Evolutionary conservation across 345 rosid species (phyloP), one percentile per base, ranked within the genome.

Genomic region (Pistacia integerrima): DNA sequence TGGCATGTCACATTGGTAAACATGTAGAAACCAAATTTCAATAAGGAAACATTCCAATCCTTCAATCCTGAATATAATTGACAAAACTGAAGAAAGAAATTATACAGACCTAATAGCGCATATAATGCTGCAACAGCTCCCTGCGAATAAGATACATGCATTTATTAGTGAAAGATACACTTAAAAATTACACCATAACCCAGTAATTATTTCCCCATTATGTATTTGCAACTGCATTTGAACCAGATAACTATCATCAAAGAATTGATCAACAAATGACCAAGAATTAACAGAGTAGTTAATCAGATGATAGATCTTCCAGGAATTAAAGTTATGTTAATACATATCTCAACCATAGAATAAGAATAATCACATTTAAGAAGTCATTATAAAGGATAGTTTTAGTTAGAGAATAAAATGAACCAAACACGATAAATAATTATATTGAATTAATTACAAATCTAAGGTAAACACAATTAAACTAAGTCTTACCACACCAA

Each of bases 401-500:
- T 20, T 52, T 17, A 73, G 17, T 6, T n/a, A 16, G 35, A 33
- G 59, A 5, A 49, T 13, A 22, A 65, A 28, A 48, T 12, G 67
- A 70, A 44, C 28, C 13, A 33, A 74, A 49, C 58, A 35, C n/a
- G 1, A 66, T 69, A 60, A 67, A 60, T 2, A n/a, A n/a, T 14
- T 33, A 44, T 2, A 14, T 35, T 54, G 30, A 48, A 51, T 33
- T 70, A 59, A 57, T 59, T 25, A 60, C 9, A 51, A 44, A 74
- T 56, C 14, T 58, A 57, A 57, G 48, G 17, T 46, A 44, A 41
- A 22, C 18, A 54, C 17, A 77, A 67, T 67, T 68, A 55, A 66
- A 44, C 46, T 18, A 30, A 58, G 59, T 82, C 96, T 84, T 89
- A 95, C 97, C 98, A 83, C 90, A 74, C 91, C 86, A 77, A 75